Percentiles rank a stretch among this genome's conserved stretches.
phyloP scores from a whole-genome alignment of 2,329 filamentous ascomycete species.

The Colletotrichum navitas region DNA sequence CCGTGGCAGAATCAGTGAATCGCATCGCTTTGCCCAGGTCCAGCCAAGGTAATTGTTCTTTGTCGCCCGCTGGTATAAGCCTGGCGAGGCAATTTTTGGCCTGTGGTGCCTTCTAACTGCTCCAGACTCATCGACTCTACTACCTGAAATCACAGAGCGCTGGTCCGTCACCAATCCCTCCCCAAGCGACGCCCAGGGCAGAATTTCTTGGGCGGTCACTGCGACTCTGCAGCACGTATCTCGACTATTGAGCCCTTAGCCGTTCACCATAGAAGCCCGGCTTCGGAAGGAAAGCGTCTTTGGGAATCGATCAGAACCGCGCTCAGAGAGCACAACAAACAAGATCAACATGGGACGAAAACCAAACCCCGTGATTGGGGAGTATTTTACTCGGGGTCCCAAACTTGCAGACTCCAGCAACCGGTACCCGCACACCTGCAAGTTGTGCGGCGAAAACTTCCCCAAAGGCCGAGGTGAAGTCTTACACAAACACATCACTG shows the following conservation, averaged over 20 bases:
- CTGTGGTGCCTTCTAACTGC: conserved; percentile 12
- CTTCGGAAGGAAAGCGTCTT: not conserved
- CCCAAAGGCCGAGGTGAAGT: conserved; percentile 90
- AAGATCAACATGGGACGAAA: conserved; percentile 77
- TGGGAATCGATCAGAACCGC: not conserved
- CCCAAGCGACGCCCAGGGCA: conserved; percentile 25
- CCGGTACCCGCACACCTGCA: conserved; percentile 92
- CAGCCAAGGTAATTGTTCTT: conserved; percentile 26
- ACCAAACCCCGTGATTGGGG: conserved; percentile 85
- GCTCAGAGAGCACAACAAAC: not conserved
- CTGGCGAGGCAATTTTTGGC: conserved; percentile 37
- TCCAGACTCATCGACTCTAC: not conserved
- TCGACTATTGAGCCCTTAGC: conserved; percentile 19
- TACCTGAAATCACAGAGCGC: conserved; percentile 5
- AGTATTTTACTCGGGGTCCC: conserved; percentile 88
- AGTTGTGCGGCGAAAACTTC: conserved; percentile 87
- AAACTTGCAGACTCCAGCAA: conserved; percentile 93
- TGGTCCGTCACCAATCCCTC: conserved; percentile 33
- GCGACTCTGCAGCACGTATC: conserved; percentile 27
- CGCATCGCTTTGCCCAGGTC: conserved; percentile 34
- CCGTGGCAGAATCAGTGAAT: conserved; percentile 54
- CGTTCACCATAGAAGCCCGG: conserved; percentile 14
- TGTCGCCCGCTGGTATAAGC: conserved; percentile 28
- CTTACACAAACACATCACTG: conserved; percentile 83
- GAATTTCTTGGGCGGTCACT: conserved; percentile 41